A percentile compares a stretch with the other conserved stretches of the same genome.
phyloP scores from a whole-genome alignment of 371 early-diverging fungal genomes.

The Rhizopus delemar region DNA sequence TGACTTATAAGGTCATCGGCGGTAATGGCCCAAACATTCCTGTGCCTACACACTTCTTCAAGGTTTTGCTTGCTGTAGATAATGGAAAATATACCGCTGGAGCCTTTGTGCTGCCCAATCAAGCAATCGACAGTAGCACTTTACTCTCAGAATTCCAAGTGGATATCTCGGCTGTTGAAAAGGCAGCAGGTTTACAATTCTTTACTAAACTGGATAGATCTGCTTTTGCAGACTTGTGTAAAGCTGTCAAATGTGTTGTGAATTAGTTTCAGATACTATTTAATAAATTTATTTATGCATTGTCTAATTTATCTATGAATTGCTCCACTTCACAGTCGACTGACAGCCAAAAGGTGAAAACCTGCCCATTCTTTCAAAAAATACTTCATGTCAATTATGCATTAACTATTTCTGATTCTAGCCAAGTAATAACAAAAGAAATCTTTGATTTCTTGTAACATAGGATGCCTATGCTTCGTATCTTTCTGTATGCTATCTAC shows the following conservation, averaged over 20 bases:
- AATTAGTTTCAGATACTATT: too few species aligned
- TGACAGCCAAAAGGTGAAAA: too few species aligned
- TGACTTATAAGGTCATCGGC: conserved; percentile 74
- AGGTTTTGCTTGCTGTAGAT: conserved; percentile 63
- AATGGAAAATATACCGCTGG: conserved; percentile 49
- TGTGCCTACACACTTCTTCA: conserved; percentile 93
- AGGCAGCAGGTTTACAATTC: conserved; percentile 72
- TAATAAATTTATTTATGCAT: too few species aligned
- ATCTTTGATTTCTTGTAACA: too few species aligned
- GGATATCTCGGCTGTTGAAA: conserved; percentile 70
- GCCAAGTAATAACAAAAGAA: too few species aligned
- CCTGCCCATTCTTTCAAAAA: too few species aligned
- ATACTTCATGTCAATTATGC: too few species aligned
- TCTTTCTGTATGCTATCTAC: too few species aligned
- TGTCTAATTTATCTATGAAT: too few species aligned
- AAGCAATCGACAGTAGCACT: conserved; percentile 57
- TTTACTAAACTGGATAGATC: conserved; percentile 61
- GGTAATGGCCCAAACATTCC: conserved; percentile 76
- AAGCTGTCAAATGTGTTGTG: background rate
- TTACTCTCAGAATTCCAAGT: conserved; percentile 68
- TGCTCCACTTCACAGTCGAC: too few species aligned
- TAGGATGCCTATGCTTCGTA: too few species aligned
- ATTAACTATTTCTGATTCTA: too few species aligned
- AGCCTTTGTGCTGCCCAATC: conserved; percentile 86
- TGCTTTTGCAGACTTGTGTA: conserved; percentile 42